Base-by-base conservation (phyloP, 1,284 basidiomycete genomes). In the Puccinia novopanici region DNA sequence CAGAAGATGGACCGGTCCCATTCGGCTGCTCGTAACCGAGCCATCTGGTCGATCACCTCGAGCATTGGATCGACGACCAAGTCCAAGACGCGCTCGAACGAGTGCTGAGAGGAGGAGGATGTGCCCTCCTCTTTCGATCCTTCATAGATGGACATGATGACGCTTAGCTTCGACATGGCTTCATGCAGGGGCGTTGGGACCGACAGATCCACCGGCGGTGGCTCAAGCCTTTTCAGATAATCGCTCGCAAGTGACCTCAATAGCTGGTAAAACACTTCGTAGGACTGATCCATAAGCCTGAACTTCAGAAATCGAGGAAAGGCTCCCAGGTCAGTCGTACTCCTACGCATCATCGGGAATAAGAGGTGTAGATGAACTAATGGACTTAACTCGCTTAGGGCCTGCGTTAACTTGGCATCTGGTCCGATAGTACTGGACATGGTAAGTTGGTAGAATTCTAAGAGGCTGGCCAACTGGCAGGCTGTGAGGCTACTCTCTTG, bases 401-500 rank as follows among this genome's bases (percentile, higher is more conserved):
- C 92, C 81, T 88, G 89, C 2, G 91, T 92, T 80, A 98, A 87
- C 42, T 92, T 83, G 0, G 95, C 93, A 9, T 92, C 88, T 15
- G 89, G 88, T 0, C 96, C 95, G 71, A 98, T 91, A 0, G 95
- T 98, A 81, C 92, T 89, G 74, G 90, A 89, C 94, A 99, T 97
- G 0, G 94, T 98, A 27, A 93, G 86, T 84, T 91, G 88, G 86
- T 98, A 99, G 85, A 98, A 99, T 83, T 96, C 92, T 3, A 99
- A 87, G n/a, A 98, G 88, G 83, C 95, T 97, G 61, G 93, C 91
- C 75, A 99, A 91, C 85, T 93, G 93, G 87, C 96, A 98, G 0
- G 92, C 90, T 73, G 92, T 90, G 81, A 98, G 94, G 82, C 92
- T 91, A 82, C 93, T 95, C 85, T 98, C 95, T 85, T 98, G 95